Base-by-base conservation (phyloP, 2,329 filamentous ascomycete genomes). In the Curvularia sp. region DNA sequence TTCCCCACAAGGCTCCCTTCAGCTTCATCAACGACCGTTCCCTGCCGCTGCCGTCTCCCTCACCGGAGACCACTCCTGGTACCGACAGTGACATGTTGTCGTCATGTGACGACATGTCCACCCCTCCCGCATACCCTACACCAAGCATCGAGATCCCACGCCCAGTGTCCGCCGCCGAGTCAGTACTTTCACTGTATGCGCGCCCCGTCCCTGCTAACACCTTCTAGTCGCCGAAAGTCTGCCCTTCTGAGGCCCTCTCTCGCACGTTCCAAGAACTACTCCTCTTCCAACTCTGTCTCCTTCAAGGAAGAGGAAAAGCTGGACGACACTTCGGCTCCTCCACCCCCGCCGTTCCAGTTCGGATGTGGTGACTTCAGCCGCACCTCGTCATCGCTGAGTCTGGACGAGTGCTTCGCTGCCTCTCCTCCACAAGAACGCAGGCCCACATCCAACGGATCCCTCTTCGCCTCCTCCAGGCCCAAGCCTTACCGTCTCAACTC, bases 1-100 rank as follows among this genome's bases (percentile, higher is more conserved):
- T 98, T 39, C 93, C 59, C 43, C 92, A 97, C 81, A 97, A 97
- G 81, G 82, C 85, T 28, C 84, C 90, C 12, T 93, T 87, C 71
- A 83, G 78, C 77, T 80, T 83, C 63, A 73, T 81, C 46, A 77
- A 83, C 28, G 84, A 89, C 66, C 82, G 91, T 62, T 87, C 89
- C 64, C 78, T 92, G 51, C 84, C 87, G 30, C 78, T 92, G 53
- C 84, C 87, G 28, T 93, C 91, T 28, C 91, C 92, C 1, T 90
- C 89, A 1, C 89, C 89, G 8, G 83, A 85, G 42, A 69, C 75
- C 28, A 83, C 80, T 3, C 64, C 67, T 5, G 63, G 63, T n/a
- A 76, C 78, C 54, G 82, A 82, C 59, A 78, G 80, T 65, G 78
- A 81, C 53, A 78, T 78, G 78, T 65, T 77, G 21, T 78, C 72